Base-by-base conservation (phyloP, 2,329 filamentous ascomycete species). In the Byssochlamys sp. region DNA sequence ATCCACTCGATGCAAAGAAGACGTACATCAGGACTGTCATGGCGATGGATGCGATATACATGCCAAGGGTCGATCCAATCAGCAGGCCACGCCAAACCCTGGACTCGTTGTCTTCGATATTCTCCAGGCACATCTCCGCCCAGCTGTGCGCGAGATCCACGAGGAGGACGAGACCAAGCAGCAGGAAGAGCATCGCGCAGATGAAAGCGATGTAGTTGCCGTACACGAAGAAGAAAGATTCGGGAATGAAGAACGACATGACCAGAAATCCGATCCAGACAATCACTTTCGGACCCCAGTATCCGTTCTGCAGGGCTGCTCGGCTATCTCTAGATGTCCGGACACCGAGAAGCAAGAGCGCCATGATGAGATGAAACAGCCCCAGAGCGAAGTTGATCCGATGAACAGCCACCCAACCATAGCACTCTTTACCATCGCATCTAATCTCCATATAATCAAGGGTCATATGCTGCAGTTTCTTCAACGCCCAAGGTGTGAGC, bases 21-120 rank as follows among this genome's bases (percentile, higher is more conserved):
- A 95, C 83, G 79, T 97, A 99, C 85, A 96, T 95, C 68, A 99
- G 76, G 60, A 96, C 86, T 1, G 92, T 97, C 90, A 99, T 96
- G 64, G 86, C 90, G 55, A 97, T 78, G 14, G 91, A 95, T 45
- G 85, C 87, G 61, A 95, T 68, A 75, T 96, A 99, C 94, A 99
- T 99, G 73, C 87, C 83, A 58, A 97, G 75, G 0, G 94, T 96
- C 6, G 91, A 96, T 50, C 91, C 91, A 65, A 99, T 91, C 55
- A 99, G 82, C 58, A 97, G 78, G 28, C 84, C 84, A 60, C 91
- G 86, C 94, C 94, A 99, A 26, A 88, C 71, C 48, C 82, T 82
- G 4, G 91, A 96, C 69, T 96, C 91, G 52, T 84, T 88, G 35
- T 90, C 84, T 68, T 99, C 92, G 61, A 99, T 96, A 78, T 95